Conservation (phyloP, 179 eudicot species). For the Sideroxylon spinosum region DNA sequence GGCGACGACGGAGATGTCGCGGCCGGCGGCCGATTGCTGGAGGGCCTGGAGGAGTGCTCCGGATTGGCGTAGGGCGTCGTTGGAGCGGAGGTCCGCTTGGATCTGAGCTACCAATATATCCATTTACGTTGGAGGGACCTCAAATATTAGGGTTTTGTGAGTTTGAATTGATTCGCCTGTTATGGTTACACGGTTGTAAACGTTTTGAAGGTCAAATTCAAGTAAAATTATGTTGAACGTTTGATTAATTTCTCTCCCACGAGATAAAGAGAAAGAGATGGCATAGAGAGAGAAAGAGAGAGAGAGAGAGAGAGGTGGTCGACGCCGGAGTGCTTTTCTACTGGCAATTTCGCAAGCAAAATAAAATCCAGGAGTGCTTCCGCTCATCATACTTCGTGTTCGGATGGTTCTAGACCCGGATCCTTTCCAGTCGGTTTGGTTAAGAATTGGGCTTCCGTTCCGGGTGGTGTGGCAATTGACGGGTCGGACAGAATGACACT, state of each 20-base stretch:
- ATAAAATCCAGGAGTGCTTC: background rate
- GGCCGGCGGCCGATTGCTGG: slow-evolving; percentile 95
- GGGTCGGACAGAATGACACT: too few relatives aligned
- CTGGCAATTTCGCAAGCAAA: background rate
- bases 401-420: too few relatives aligned
- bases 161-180: background rate
- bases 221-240: background rate
- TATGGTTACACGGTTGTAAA: background rate
- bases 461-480: too few relatives aligned
- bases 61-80: slow-evolving; percentile 93
- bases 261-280: background rate
- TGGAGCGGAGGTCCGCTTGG: slow-evolving; percentile 97
- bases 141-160: background rate
- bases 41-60: slow-evolving; percentile 88
- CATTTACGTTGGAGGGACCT: slow-evolving; percentile 30
- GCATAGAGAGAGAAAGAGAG: too few relatives aligned
- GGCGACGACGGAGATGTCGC: slow-evolving; percentile 80
- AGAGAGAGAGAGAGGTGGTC: too few relatives aligned
- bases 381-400: too few relatives aligned
- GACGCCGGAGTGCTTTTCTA: background rate
- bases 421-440: too few relatives aligned
- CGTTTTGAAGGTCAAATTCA: background rate
- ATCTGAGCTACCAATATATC: slow-evolving; percentile 93
- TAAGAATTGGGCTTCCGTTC: too few relatives aligned
- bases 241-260: background rate